These are phyloP conservation scores for Eucalyptus pauciflora DNA, from an alignment of 345 rosid species.

Conservation along the genomic window DNA sequence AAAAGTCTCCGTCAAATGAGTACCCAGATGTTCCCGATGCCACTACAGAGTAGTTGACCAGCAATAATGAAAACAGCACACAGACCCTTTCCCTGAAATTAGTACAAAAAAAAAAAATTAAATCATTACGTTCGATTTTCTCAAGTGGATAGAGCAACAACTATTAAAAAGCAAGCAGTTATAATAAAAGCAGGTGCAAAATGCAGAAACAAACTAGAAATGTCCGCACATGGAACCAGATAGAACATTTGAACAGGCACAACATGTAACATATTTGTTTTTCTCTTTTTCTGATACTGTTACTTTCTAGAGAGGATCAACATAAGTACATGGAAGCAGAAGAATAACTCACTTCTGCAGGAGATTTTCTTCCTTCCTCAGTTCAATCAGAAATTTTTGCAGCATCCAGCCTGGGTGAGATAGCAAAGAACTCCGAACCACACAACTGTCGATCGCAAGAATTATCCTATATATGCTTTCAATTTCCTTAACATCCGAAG, in stretches of 20 bases:
- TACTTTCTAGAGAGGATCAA: background rate
- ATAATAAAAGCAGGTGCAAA: background rate
- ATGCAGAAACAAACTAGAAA: background rate
- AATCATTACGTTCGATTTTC: background rate
- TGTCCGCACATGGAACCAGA: background rate
- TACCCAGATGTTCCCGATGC: background rate
- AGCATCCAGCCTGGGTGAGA: constrained; percentile 13
- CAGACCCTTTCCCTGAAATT: constrained; percentile 36
- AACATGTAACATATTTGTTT: background rate
- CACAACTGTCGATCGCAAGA: constrained; percentile 26
- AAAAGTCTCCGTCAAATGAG: constrained; percentile 8
- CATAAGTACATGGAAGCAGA: background rate
- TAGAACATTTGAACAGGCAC: background rate
- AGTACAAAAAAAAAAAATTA: background rate
- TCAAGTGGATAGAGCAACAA: background rate
- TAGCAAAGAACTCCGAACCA: constrained; percentile 17
- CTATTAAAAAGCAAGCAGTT: background rate
- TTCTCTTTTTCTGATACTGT: background rate
- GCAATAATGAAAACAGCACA: constrained; percentile 40
- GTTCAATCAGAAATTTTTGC: constrained; percentile 16
- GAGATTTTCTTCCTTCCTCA: constrained; percentile 33
- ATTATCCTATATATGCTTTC: constrained; percentile 29
- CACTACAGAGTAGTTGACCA: constrained; percentile 29
- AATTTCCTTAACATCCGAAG: constrained; percentile 25
- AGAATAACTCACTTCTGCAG: constrained; percentile 33